Evolutionary conservation across 148 eudicot species (phyloP).

Genomic region (Cornus controversa): DNA sequence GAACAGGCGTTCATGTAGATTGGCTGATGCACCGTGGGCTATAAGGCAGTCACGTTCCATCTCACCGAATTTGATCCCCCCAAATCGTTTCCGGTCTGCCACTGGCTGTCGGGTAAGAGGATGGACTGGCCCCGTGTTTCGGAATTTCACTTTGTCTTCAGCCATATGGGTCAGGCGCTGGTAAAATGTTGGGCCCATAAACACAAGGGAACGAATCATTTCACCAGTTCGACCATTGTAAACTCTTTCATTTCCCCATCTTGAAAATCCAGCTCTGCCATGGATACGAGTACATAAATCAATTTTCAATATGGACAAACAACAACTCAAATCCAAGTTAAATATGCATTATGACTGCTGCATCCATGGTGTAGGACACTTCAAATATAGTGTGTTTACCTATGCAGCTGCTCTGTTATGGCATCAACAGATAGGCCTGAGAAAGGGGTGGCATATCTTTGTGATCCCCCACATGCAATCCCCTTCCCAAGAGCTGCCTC

Average conservation of each 20-base stretch:
- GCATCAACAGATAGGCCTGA: slow-evolving; percentile 83
- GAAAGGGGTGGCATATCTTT: slow-evolving; percentile 84
- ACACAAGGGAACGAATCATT: slow-evolving; percentile 59
- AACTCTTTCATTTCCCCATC: slow-evolving; percentile 89
- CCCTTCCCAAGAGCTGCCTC: slow-evolving; percentile 94
- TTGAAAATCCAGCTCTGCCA: slow-evolving; percentile 82
- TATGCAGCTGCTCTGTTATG: slow-evolving; percentile 87
- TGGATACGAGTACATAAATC: neutral
- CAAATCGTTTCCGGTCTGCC: slow-evolving; percentile 88
- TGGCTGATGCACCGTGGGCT: slow-evolving; percentile 90
- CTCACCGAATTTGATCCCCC: slow-evolving; percentile 95
- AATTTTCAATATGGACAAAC: neutral
- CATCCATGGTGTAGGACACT: neutral
- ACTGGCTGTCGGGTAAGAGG: slow-evolving; percentile 95
- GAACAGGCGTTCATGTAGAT: slow-evolving; percentile 94
- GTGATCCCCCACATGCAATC: slow-evolving; percentile 72
- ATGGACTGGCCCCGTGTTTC: slow-evolving; percentile 94
- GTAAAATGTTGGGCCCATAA: slow-evolving; percentile 91
- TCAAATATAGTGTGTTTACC: slow-evolving; percentile 33
- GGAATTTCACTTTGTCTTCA: slow-evolving; percentile 92
- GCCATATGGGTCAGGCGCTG: slow-evolving; percentile 91
- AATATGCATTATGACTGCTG: neutral
- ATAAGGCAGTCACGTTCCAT: slow-evolving; percentile 96
- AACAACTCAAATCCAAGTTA: neutral
- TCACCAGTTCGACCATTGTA: slow-evolving; percentile 88